These are phyloP conservation scores for Coemansia sp. DNA, from an alignment of 192 early-diverging fungal species.

Conservation along the genomic window DNA sequence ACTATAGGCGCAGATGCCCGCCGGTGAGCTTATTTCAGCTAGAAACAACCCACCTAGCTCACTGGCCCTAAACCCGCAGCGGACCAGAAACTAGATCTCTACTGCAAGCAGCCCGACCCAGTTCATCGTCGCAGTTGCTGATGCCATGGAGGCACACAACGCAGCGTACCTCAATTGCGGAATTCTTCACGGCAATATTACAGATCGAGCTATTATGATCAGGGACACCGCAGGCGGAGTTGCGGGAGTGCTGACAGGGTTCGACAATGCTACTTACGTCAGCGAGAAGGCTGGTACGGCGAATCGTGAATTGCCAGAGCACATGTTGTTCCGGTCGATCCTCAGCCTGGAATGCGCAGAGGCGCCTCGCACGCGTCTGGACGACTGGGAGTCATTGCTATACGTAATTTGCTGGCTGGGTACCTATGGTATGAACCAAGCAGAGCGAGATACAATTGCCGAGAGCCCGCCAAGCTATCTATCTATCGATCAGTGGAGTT, in stretches of 20 bases:
- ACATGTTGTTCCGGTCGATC: constrained; percentile 22
- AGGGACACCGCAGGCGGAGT: not conserved
- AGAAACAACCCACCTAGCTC: no score
- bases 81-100: not conserved
- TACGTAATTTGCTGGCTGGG: not conserved
- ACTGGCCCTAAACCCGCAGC: no score
- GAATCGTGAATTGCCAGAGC: not conserved
- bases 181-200: not conserved
- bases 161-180: not conserved
- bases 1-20: no score
- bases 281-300: not conserved
- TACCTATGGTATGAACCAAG: not conserved
- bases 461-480: not conserved
- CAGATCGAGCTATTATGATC: not conserved
- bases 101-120: not conserved
- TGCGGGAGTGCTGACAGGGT: not conserved
- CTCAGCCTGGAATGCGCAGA: constrained; percentile 8
- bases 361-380: not conserved
- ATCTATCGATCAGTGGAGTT: not conserved
- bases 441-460: not conserved
- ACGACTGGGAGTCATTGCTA: not conserved
- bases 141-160: not conserved
- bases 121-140: not conserved
- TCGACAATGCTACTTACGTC: not conserved
- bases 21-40: no score